Base-by-base conservation (phyloP, 2,329 filamentous ascomycete species). In the Seiridium unicorne region DNA sequence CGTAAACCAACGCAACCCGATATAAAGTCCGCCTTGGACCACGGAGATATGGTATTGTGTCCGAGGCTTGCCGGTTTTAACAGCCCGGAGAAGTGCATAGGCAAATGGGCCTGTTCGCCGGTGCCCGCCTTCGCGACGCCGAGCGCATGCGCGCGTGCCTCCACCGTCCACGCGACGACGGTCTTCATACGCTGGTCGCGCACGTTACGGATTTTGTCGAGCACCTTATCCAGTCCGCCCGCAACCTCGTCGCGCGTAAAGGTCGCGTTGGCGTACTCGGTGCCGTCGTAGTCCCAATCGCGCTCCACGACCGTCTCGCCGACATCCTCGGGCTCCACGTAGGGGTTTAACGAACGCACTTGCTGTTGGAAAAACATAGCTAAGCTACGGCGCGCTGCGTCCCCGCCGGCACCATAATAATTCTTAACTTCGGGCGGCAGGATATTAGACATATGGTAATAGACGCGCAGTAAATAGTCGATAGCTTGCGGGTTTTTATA, bases 11-110 rank as follows among this genome's bases (percentile, higher is more conserved):
- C 38, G 31, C 57, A 59, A 26, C n/a, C 32, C 2, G 49, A 32
- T 13, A 48, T 42, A 26, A 59, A 59, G 38, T 59, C 49, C 4
- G 57, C 57, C 42, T 59, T 59, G 49, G 57, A 59, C 49, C 57
- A 54, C 11, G 57, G 57, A 11, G 10, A 26, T 40, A 55, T 54
- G 13, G 4, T 32, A n/a, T n/a, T 32, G 32, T 48, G 49, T 3
- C 49, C 57, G 5, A 46, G 8, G 18, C 3, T 7, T 2, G 40
- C 42, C 13, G 57, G 57, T 8, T 36, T 18, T 26, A 55, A 32
- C n/a, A 55, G 9, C 8, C 38, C 32, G 9, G 13, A 35, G 7
- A 59, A 40, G n/a, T 55, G 42, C 49, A 31, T 26, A 3, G 49
- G 57, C 18, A 59, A 18, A 5, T 40, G 11, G 18, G 56, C 56